Base-by-base conservation (phyloP, 2,329 filamentous ascomycete species). In the Penicillium sp. region DNA sequence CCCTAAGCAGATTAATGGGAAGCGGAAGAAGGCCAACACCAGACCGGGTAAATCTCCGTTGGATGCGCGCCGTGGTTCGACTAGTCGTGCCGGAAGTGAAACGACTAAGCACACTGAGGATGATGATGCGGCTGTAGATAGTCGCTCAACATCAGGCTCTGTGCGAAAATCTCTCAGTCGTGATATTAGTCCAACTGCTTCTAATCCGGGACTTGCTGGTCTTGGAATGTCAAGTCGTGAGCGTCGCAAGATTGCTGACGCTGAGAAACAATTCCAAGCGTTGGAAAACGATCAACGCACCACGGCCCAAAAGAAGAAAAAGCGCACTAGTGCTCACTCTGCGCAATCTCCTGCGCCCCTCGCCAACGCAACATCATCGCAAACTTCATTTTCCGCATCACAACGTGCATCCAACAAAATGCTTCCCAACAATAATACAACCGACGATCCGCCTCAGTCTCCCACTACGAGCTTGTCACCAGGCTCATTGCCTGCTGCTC, bases 61-160 rank as follows among this genome's bases (percentile, higher is more conserved):
- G n/a, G 81, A 81, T 59, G 81, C 79, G 21, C 78, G 79, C 24
- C 77, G 74, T 51, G 78, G 79, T 21, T 81, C 81, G 46, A 82
- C 81, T 65, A 87, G 84, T 65, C 82, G 84, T 53, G 84, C 84
- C 27, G 82, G 82, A 37, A 87, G 84, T 67, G 85, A 88, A 69
- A 76, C 75, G 9, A 74, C 79, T 35, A 81, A 80, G 59, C 76
- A 78, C 29, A 67, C 69, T 4, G 79, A 82, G 22, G 84, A 87
- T 16, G 84, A 87, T 39, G 82, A 85, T 54, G 76, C 77, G 31
- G 78, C 77, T 24, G 84, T 76, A 16, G 85, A 87, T 55, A 81
- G 77, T 55, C 79, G 82, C 49, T 87, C 85, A 16, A 80, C 79
- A 0, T 84, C 82, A 22, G 83, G 81, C 14, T 87, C 85, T 22